Evolutionary conservation across 2,329 filamentous ascomycete genomes (phyloP).

Genomic region (Pestalotiopsis sp.): DNA sequence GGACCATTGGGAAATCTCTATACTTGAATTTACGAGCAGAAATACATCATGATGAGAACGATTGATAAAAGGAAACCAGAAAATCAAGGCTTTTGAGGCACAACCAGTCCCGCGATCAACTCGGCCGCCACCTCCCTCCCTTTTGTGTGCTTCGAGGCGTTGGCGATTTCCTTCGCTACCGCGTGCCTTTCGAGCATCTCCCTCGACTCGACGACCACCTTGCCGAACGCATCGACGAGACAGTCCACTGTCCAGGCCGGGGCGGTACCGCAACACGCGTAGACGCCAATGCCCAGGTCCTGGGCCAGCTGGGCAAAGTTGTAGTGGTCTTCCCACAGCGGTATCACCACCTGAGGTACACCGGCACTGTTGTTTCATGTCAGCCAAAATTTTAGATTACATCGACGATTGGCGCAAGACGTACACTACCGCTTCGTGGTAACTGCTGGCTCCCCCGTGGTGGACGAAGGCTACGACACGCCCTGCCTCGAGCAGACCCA

Average conservation of each 20-base stretch:
- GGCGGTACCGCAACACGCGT: slow-evolving; percentile 2
- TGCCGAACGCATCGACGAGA: slow-evolving; percentile 26
- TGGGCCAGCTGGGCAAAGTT: slow-evolving; percentile 17
- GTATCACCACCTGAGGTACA: slow-evolving; percentile 13
- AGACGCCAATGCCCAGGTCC: slow-evolving; percentile 13
- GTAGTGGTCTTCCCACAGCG: slow-evolving; percentile 15
- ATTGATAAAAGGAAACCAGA: background rate
- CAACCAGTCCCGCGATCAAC: slow-evolving; percentile 10
- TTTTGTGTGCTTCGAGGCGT: background rate
- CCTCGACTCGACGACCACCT: background rate
- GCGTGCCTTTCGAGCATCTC: background rate
- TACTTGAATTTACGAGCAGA: background rate
- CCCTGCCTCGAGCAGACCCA: slow-evolving; percentile 11
- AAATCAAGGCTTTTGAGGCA: background rate
- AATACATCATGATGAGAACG: background rate
- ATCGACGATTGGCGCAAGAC: background rate
- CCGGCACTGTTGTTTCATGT: slow-evolving; percentile 2
- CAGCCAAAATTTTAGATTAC: background rate
- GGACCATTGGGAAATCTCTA: no score
- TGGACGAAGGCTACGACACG: slow-evolving; percentile 13
- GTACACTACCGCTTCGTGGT: slow-evolving; percentile 15
- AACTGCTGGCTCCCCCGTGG: slow-evolving; percentile 16
- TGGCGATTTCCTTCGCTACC: background rate
- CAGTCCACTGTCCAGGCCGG: slow-evolving; percentile 30
- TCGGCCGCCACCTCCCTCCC: slow-evolving; percentile 11